Percentiles rank a stretch among this genome's conserved stretches.
Evolutionary conservation across 2,329 filamentous ascomycete genomes (phyloP).

Genomic region (Fusarium sp.): DNA sequence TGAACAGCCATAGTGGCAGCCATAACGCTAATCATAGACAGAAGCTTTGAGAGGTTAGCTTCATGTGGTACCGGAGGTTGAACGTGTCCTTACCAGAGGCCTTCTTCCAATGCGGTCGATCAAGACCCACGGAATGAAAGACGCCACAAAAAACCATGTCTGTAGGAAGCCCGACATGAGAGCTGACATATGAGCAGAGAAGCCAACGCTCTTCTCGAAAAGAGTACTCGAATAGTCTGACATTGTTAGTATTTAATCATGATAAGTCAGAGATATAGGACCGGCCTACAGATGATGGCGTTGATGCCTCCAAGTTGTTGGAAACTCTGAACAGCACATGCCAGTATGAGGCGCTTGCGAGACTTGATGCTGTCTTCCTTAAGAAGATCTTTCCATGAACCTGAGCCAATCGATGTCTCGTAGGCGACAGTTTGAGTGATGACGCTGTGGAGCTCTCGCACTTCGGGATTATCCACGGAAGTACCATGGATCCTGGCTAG

Average conservation of each 20-base stretch:
- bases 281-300: constrained; percentile 57
- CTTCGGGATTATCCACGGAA: constrained; percentile 40
- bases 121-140: constrained; percentile 54
- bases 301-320: constrained; percentile 66
- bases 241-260: accelerated
- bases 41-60: constrained; percentile 37
- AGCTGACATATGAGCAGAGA: constrained; percentile 59
- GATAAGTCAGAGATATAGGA: accelerated
- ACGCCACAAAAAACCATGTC: constrained; percentile 59
- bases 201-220: constrained; percentile 60
- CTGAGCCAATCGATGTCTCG: constrained; percentile 51
- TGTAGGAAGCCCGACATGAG: constrained; percentile 67
- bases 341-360: constrained; percentile 50
- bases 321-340: constrained; percentile 50
- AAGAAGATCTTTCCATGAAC: constrained; percentile 51
- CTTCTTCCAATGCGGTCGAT: constrained; percentile 40
- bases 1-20: constrained; percentile 58
- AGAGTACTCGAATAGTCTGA: constrained; percentile 61
- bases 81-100: constrained; percentile 18
- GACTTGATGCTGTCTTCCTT: constrained; percentile 53
- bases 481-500: constrained; percentile 54
- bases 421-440: constrained; percentile 52
- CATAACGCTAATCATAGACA: constrained; percentile 59
- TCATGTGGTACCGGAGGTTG: accelerated
- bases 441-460: constrained; percentile 46